phyloP scores from a whole-genome alignment of 345 rosid species.

The Hypericum androsaemum region DNA sequence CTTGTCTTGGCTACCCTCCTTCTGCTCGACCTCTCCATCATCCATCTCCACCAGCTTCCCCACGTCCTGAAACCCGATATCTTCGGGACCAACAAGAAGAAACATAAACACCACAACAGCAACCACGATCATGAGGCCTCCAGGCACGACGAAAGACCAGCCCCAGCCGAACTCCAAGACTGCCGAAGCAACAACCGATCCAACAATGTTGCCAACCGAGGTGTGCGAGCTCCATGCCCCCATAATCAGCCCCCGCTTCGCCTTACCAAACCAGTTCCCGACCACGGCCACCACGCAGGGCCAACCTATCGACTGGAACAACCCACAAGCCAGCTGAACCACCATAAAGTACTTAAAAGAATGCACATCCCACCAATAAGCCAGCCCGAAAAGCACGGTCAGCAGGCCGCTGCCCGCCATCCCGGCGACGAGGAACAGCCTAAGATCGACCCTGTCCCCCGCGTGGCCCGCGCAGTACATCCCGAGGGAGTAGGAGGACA shows the following conservation, averaged over 20 bases:
- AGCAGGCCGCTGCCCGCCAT: constrained; percentile 85
- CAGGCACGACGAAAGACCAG: constrained; percentile 86
- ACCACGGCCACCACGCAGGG: constrained; percentile 90
- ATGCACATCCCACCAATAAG: constrained; percentile 74
- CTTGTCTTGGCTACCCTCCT: constrained; percentile 29
- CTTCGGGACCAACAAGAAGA: constrained; percentile 64
- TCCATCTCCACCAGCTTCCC: constrained; percentile 55
- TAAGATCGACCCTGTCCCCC: constrained; percentile 73
- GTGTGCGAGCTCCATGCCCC: constrained; percentile 90
- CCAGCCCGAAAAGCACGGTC: constrained; percentile 62
- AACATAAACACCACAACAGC: constrained; percentile 52
- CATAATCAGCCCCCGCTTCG: constrained; percentile 86
- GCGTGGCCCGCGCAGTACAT: constrained; percentile 88
- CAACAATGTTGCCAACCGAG: constrained; percentile 72
- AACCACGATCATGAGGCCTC: constrained; percentile 47
- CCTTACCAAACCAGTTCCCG: constrained; percentile 90
- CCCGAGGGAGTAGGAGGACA: constrained; percentile 55
- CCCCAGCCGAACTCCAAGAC: constrained; percentile 92
- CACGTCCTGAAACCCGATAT: constrained; percentile 43
- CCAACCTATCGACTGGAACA: constrained; percentile 97
- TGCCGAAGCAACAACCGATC: constrained; percentile 67
- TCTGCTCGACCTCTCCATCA: constrained; percentile 14
- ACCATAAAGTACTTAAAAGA: constrained; percentile 38
- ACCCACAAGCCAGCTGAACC: constrained; percentile 68
- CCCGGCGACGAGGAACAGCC: constrained; percentile 80